Evolutionary conservation across 2,329 filamentous ascomycete species (phyloP), one percentile per base, ranked within the genome.

Genomic region (Botrytis pseudocinerea): DNA sequence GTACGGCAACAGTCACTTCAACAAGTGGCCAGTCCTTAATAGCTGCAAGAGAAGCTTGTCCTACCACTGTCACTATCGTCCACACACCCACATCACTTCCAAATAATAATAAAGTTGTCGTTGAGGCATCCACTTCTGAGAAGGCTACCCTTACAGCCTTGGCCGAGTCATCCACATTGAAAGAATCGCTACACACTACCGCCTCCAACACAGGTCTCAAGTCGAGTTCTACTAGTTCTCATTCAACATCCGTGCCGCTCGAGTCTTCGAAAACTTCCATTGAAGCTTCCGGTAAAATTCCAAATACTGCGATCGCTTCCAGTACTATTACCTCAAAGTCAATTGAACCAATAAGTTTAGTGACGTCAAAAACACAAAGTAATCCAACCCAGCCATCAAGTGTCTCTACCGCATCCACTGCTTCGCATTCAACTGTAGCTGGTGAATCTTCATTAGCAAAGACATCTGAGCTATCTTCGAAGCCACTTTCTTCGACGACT

Each of bases 1-100:
- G 74, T 72, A 75, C 69, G 32, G 69, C 69, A 70, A 75, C 72
- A 25, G 60, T 74, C 44, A 73, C 63, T 12, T 75, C 65, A 32
- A 72, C 69, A 64, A 65, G 48, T n/a, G 72, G 72, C 12, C 57
- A 62, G 42, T 63, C 72, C 57, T 46, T 46, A 18, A 12, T 69
- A 32, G 70, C 70, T n/a, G 70, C 63, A 48, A 60, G 54, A 69
- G 70, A 69, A 61, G 54, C 70, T 28, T 72, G 70, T 72, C 40
- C 42, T 48, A 69, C 63, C 62, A 72, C 70, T 61, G 51, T 72
- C 70, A 69, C 70, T 72, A 72, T 72, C 42, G 35, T 61, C 51
- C 20, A 40, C 51, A 69, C 51, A 68, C 42, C 63, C n/a, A 25
- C 28, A 42, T n/a, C 63, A 35, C 32, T 68, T 61, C 25, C 48